Base-by-base conservation (phyloP, 202 grass and related monocot genomes). In the Panicum hallii region DNA sequence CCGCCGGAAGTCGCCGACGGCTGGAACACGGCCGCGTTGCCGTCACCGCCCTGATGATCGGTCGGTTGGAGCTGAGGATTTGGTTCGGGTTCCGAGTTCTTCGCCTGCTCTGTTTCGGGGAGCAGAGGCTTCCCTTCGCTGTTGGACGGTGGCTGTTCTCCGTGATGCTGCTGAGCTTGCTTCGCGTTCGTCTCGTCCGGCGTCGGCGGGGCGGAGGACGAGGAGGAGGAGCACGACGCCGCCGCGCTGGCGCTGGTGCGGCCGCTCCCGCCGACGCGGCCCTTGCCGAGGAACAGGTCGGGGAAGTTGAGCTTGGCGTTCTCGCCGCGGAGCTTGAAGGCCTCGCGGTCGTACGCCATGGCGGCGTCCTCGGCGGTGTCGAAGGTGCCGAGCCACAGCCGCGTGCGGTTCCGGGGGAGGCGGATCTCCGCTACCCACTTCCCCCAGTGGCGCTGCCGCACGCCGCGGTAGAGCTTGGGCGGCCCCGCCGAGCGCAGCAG, bases 361-460 rank as follows among this genome's bases (percentile, higher is more conserved):
- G 97, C 97, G 6, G 97, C 97, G 81, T 96, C 93, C 85, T 99
- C 93, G 26, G 97, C 93, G 16, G 91, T 99, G 93, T 99, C 97
- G 81, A 97, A 99, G 57, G 97, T 97, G 83, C 97, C 97, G 44
- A 99, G 97, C 97, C 97, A 99, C n/a, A 96, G 91, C 9, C 97
- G 67, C 3, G 91, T 94, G 70, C 97, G 93, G 91, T 94, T 91
- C n/a, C 90, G 90, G 16, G 97, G 97, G 56, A 96, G 85, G 72
- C 97, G 93, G 52, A 99, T 99, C 93, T 99, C 97, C 64, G 93
- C 97, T 68, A 99, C 97, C 97, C 97, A 99, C 80, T 99, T 99
- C 11, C 97, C 93, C 97, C 97, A 99, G 91, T 99, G 93, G 4
- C 97, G 88, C 89, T 99, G 97, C 66, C 97, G 78, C 77, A 99